Percentiles rank a stretch among this genome's conserved stretches.
These are phyloP conservation scores for Lepidium aucheri DNA, from an alignment of 345 rosid genomes.

Conservation along the genomic window DNA sequence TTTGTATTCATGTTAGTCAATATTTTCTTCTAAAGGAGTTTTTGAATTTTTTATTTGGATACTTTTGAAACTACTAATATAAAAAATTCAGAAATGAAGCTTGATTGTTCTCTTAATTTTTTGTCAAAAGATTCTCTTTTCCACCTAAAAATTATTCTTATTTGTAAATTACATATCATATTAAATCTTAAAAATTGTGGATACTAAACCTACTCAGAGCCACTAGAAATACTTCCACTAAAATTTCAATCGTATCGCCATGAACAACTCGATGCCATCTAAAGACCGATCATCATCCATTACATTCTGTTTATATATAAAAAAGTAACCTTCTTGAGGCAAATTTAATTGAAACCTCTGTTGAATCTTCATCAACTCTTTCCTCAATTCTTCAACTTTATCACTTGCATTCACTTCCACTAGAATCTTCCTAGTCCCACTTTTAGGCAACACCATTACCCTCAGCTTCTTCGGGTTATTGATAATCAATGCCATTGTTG, in stretches of 20 bases:
- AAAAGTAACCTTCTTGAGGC: slow-evolving; percentile 67
- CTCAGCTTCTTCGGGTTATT: slow-evolving; percentile 32
- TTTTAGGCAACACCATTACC: slow-evolving; percentile 46
- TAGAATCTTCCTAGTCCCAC: slow-evolving; percentile 48
- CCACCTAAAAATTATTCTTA: too few relatives aligned
- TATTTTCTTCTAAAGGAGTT: too few relatives aligned
- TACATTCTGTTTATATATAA: slow-evolving; percentile 53
- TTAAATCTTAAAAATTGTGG: too few relatives aligned
- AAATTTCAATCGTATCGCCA: slow-evolving; percentile 67
- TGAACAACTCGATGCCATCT: slow-evolving; percentile 58
- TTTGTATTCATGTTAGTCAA: too few relatives aligned
- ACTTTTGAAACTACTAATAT: neutral
- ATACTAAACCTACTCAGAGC: neutral
- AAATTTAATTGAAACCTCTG: slow-evolving; percentile 40
- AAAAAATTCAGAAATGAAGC: too few relatives aligned
- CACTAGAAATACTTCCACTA: slow-evolving; percentile 1
- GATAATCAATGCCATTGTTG: neutral
- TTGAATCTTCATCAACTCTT: slow-evolving; percentile 54
- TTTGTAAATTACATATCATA: too few relatives aligned
- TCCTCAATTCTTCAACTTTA: slow-evolving; percentile 53
- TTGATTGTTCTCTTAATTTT: too few relatives aligned
- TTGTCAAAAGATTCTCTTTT: too few relatives aligned
- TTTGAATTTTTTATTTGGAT: too few relatives aligned
- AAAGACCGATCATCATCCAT: slow-evolving; percentile 70
- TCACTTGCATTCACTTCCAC: slow-evolving; percentile 52